These are phyloP conservation scores for Trebouxia gelatinosa DNA, from an alignment of 163 green algal genomes.

Conservation along the genomic window DNA sequence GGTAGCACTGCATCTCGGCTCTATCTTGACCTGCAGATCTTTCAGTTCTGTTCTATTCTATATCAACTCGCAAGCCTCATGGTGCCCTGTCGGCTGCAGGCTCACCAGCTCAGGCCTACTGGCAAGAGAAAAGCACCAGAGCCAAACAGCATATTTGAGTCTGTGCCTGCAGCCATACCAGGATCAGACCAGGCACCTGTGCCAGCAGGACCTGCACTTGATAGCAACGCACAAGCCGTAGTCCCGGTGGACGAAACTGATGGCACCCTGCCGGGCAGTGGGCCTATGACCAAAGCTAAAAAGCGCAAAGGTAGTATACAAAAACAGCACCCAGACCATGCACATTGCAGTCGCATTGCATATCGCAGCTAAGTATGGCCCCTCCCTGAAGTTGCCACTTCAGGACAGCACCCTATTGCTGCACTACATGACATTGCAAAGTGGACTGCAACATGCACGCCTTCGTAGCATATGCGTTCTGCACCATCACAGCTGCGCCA, in stretches of 20 bases:
- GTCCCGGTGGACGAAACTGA: background rate
- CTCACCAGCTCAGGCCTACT: background rate
- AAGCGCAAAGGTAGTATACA: constrained; percentile 29
- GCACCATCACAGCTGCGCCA: background rate
- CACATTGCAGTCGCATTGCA: background rate
- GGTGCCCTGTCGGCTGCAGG: too few relatives aligned
- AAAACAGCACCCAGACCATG: background rate
- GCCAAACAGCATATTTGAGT: too few relatives aligned
- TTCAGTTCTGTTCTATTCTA: background rate
- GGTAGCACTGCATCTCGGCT: background rate
- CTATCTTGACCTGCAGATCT: too few relatives aligned
- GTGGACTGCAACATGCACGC: too few relatives aligned
- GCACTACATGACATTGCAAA: background rate
- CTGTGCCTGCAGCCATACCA: background rate
- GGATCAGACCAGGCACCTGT: background rate
- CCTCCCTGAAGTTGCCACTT: background rate
- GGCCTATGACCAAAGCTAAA: constrained; percentile 21
- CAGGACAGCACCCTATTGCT: background rate
- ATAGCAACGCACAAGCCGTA: background rate
- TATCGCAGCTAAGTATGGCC: background rate
- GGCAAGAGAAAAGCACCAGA: constrained; percentile 18
- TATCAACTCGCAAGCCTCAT: background rate
- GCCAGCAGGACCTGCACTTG: too few relatives aligned
- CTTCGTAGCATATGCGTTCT: too few relatives aligned
- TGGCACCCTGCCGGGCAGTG: background rate